Conservation (phyloP, 371 early-diverging fungal species). For the Nosema granulosis region DNA sequence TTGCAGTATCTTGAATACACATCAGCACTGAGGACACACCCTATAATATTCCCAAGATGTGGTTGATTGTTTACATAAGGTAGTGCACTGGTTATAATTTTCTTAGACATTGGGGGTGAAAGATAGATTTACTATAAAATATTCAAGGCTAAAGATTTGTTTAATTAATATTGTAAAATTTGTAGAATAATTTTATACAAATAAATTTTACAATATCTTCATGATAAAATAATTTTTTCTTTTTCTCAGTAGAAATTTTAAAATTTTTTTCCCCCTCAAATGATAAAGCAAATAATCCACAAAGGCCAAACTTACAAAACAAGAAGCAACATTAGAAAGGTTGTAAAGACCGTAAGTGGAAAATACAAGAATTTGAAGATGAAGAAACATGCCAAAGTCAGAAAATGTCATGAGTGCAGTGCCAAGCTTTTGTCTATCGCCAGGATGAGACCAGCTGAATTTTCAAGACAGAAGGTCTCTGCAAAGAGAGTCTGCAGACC, state of each 20-base stretch:
- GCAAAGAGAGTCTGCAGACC: slow-evolving; percentile 63
- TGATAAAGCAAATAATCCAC: slow-evolving; percentile 38
- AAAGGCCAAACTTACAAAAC: slow-evolving; percentile 63
- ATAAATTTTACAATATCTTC: background rate
- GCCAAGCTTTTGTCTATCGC: slow-evolving; percentile 54
- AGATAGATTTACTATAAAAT: background rate
- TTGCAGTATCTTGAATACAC: slow-evolving; percentile 88
- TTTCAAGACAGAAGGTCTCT: slow-evolving; percentile 60
- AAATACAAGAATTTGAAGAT: slow-evolving; percentile 47
- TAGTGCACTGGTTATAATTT: slow-evolving; percentile 87
- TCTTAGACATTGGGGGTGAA: slow-evolving; percentile 25
- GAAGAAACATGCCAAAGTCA: slow-evolving; percentile 61
- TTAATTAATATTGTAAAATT: background rate
- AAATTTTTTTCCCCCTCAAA: slow-evolving; percentile 19
- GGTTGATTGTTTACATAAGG: slow-evolving; percentile 99
- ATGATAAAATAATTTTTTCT: background rate
- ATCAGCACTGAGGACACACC: slow-evolving; percentile 93
- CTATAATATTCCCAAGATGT: slow-evolving; percentile 98
- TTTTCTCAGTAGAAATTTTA: background rate
- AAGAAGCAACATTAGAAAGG: slow-evolving; percentile 56
- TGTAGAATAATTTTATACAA: background rate
- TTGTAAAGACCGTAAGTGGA: slow-evolving; percentile 48
- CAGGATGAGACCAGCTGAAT: slow-evolving; percentile 64
- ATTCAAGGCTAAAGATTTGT: background rate
- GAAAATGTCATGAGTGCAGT: slow-evolving; percentile 66